These are phyloP conservation scores for Castanopsis chinensis DNA, from an alignment of 306 rosid genomes.

Conservation along the genomic window DNA sequence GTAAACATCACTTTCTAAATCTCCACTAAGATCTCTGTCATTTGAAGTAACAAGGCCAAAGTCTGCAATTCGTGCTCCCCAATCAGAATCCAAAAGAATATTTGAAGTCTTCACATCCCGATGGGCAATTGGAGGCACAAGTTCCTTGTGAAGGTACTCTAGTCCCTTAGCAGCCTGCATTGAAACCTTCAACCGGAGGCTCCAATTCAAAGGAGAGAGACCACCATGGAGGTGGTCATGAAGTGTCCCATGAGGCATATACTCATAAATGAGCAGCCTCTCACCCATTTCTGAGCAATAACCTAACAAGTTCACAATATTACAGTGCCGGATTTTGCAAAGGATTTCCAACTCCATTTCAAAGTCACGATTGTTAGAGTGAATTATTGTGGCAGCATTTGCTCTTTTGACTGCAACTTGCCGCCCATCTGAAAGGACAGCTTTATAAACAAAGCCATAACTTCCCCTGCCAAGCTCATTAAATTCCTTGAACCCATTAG, in stretches of 20 bases:
- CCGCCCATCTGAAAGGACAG: constrained; percentile 65
- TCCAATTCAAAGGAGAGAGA: constrained; percentile 82
- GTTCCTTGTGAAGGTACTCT: constrained; percentile 79
- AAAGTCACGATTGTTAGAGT: constrained; percentile 73
- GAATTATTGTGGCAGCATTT: constrained; percentile 92
- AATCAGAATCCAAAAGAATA: constrained; percentile 78
- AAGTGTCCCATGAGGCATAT: constrained; percentile 91
- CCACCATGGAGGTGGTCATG: constrained; percentile 91
- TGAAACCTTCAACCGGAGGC: constrained; percentile 58
- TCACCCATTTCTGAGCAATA: constrained; percentile 98
- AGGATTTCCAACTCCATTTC: constrained; percentile 86
- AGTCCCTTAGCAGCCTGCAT: constrained; percentile 86
- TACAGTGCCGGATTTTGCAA: constrained; percentile 72
- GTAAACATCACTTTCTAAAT: constrained; percentile 59
- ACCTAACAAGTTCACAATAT: constrained; percentile 80
- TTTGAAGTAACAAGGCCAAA: constrained; percentile 65
- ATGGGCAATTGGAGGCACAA: constrained; percentile 69
- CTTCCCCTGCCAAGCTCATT: constrained; percentile 93
- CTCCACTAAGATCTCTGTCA: constrained; percentile 49
- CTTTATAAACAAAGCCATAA: constrained; percentile 95
- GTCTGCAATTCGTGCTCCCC: constrained; percentile 81
- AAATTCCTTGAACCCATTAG: constrained; percentile 93
- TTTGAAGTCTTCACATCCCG: constrained; percentile 71
- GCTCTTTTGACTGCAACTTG: constrained; percentile 91
- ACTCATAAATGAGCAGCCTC: constrained; percentile 86